Evolutionary conservation across 2,329 filamentous ascomycete genomes (phyloP), one percentile per base, ranked within the genome.

Genomic region (Setomelanomma holmii): DNA sequence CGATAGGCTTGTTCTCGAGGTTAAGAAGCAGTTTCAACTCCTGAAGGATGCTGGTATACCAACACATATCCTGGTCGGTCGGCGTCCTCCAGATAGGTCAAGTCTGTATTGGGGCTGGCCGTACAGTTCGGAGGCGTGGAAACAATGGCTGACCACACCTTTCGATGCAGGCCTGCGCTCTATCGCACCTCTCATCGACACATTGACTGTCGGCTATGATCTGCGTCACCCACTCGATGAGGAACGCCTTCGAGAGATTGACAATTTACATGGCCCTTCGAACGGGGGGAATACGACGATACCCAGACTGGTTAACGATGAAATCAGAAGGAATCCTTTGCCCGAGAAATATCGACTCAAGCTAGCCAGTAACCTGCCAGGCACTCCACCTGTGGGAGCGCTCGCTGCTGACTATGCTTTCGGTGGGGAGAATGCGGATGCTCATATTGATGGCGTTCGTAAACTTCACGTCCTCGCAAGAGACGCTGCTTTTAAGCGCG

Each of bases 101-200:
- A 63, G 58, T 40, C 55, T 56, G 24, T 70, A 68, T 41, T 70
- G 67, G 64, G 67, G 64, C 7, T 60, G 53, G 52, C 63, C 60
- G 11, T 56, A 56, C 45, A 33, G 56, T 21, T 27, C 42, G 12
- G 20, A 44, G 2, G 34, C 44, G 6, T 69, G 62, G 65, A 10
- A 56, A 11, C 7, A 47, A n/a, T 62, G 55, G 50, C 43, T 58
- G 1, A 19, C 45, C 8, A 20, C 38, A 23, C 27, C 40, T 0
- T 61, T 68, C 23, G 51, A 64, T 38, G 42, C 51, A n/a, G 57
- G 56, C 30, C 42, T 68, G 4, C 33, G 40, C 4, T n/a, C 12
- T 10, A 56, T 68, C 24, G 64, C 60, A 6, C 40, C 40, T 6
- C 40, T 58, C 3, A 45, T 70, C 19, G 51, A 66, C 49, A 53